These are phyloP conservation scores for Moesziomyces sp. DNA, from an alignment of 1,284 basidiomycete genomes.

Conservation along the genomic window DNA sequence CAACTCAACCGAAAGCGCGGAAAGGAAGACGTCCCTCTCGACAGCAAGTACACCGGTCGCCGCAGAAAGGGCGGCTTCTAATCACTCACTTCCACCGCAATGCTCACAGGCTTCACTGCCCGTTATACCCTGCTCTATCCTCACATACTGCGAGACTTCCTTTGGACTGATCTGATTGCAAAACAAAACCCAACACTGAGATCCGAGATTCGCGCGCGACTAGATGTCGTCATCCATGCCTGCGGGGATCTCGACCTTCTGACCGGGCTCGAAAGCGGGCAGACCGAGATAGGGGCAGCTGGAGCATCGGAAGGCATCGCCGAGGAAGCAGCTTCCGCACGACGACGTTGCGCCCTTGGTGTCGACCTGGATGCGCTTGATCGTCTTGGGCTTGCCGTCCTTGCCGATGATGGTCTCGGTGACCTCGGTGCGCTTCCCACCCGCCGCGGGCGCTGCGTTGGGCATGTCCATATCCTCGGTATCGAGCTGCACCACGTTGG, in stretches of 20 bases:
- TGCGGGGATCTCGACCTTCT: slow-evolving; percentile 81
- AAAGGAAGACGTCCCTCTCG: slow-evolving; percentile 69
- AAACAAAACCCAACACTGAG: not conserved
- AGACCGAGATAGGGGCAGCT: slow-evolving; percentile 95
- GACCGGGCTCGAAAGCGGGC: slow-evolving; percentile 96
- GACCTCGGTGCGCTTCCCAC: slow-evolving; percentile 51
- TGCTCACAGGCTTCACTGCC: not conserved
- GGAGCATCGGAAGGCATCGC: slow-evolving; percentile 95
- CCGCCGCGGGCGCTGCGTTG: slow-evolving; percentile 9
- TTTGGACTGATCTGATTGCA: no score
- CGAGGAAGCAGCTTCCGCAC: slow-evolving; percentile 97
- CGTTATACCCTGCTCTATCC: not conserved
- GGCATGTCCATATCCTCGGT: slow-evolving; percentile 60
- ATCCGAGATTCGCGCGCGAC: not conserved
- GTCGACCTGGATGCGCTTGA: slow-evolving; percentile 66
- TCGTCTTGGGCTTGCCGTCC: slow-evolving; percentile 60
- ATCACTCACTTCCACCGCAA: not conserved
- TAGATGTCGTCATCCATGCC: slow-evolving; percentile 66
- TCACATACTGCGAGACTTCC: no score
- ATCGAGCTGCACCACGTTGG: slow-evolving; percentile 59
- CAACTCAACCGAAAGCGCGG: slow-evolving; percentile 72
- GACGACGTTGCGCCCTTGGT: slow-evolving; percentile 77
- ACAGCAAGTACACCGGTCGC: slow-evolving; percentile 62
- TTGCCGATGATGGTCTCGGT: slow-evolving; percentile 60
- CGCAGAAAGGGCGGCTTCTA: slow-evolving; percentile 41